Evolutionary conservation across 2,329 filamentous ascomycete species (phyloP), one percentile per base, ranked within the genome.

Genomic region (Fusarium lateritium): DNA sequence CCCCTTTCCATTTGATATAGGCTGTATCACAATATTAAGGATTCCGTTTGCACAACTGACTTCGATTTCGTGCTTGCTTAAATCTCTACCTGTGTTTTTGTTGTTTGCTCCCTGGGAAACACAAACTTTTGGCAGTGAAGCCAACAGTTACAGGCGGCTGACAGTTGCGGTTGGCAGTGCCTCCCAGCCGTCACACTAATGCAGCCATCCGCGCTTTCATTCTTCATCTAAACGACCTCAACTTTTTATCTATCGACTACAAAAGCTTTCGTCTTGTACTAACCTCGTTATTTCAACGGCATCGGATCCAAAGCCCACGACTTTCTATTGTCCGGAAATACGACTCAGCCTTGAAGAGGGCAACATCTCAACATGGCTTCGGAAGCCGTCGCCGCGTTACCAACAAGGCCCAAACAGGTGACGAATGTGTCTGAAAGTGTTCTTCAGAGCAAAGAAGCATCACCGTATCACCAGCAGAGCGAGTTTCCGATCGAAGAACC

Each of bases 281-380:
- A 7, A 14, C 10, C 7, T 17, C 39, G 19, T 24, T 24, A 7
- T 31, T 13, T 31, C 28, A 13, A 31, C 28, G 28, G 28, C 28
- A 31, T 6, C 28, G 10, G 28, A 31, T 31, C 10, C 19, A 19
- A 19, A 19, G 19, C 19, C 19, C 19, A 19, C 19, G 19, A 19
- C 19, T 19, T 19, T 19, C 19, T 19, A 19, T 19, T 19, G 19
- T 19, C 19, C 19, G 19, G 19, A 19, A 19, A 19, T 19, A 19
- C 19, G 19, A 31, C 10, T 13, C 13, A 5, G 28, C 10, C 28
- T 31, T 13, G 28, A 31, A 11, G 10, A 31, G 13, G 22, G 7
- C 9, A 17, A n/a, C 4, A 22, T 14, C 21, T 46, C 44, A 33
- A 33, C 14, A 65, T 64, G 61, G 55, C 46, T 44, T 33, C 33